These are phyloP conservation scores for Melaleuca quinquenervia DNA, from an alignment of 345 rosid species.

Conservation along the genomic window DNA sequence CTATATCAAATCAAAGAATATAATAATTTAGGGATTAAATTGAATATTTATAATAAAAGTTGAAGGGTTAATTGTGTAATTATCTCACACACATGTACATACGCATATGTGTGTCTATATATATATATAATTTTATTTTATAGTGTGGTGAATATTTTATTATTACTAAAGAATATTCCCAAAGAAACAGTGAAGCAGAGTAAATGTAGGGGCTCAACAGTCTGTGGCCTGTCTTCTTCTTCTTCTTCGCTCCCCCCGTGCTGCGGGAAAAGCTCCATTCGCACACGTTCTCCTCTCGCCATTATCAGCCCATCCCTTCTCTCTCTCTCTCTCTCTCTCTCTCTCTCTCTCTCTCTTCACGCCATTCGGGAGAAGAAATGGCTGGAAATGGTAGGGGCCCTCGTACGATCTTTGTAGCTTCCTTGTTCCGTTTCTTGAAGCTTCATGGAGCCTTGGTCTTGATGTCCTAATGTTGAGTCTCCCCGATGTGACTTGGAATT, in stretches of 20 bases:
- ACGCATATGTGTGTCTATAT: background rate
- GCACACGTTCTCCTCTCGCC: background rate
- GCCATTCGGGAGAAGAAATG: background rate
- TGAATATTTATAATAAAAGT: too few species aligned
- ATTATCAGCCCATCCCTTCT: background rate
- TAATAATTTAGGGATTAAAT: too few species aligned
- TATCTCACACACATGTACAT: too few species aligned
- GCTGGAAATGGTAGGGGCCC: background rate
- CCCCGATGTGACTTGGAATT: background rate
- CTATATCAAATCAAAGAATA: too few species aligned
- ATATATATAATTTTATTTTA: too few species aligned
- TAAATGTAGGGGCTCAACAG: background rate
- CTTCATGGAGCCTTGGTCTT: background rate
- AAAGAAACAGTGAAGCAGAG: background rate
- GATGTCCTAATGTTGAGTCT: background rate
- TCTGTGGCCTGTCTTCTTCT: background rate
- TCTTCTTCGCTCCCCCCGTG: background rate
- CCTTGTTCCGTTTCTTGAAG: background rate
- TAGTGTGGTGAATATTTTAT: too few species aligned
- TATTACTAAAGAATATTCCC: background rate
- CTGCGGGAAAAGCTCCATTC: background rate
- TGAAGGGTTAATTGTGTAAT: too few species aligned
- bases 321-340: background rate
- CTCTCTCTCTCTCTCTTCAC: background rate
- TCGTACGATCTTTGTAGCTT: background rate